Evolutionary conservation across 164 flowering plant genomes (phyloP).

Genomic region (Umbilicus rupestris): DNA sequence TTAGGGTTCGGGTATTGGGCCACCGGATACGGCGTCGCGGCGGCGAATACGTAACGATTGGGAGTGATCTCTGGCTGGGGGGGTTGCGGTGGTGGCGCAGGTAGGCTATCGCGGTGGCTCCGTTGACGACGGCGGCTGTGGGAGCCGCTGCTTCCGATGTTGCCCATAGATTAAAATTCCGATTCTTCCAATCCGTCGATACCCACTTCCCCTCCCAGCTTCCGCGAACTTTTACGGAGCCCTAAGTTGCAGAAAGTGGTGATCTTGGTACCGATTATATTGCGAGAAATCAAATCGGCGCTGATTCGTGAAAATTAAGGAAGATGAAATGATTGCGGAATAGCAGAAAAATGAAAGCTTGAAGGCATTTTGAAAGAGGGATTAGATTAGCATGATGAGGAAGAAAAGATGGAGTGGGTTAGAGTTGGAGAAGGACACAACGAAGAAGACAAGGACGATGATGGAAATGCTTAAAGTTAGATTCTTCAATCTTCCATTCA

Average conservation of each 20-base stretch:
- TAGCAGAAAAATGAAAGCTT: neutral
- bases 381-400: neutral
- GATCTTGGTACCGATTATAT: neutral
- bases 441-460: neutral
- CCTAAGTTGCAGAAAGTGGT: neutral
- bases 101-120: conserved; percentile 29
- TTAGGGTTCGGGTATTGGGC: conserved; percentile 20
- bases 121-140: conserved; percentile 39
- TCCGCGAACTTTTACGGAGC: neutral
- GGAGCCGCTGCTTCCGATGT: conserved; percentile 37
- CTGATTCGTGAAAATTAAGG: neutral
- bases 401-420: neutral
- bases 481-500: too few relatives aligned
- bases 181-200: neutral
- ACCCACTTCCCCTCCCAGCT: neutral
- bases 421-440: neutral
- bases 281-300: neutral
- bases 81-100: conserved; percentile 44
- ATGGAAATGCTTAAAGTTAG: neutral
- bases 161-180: conserved; percentile 43
- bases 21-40: conserved; percentile 69
- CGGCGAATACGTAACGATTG: conserved; percentile 67
- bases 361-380: neutral
- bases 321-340: neutral
- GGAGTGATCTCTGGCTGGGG: conserved; percentile 48